Evolutionary conservation across 164 flowering plant species (phyloP).

Genomic region (Warburgia ugandensis): DNA sequence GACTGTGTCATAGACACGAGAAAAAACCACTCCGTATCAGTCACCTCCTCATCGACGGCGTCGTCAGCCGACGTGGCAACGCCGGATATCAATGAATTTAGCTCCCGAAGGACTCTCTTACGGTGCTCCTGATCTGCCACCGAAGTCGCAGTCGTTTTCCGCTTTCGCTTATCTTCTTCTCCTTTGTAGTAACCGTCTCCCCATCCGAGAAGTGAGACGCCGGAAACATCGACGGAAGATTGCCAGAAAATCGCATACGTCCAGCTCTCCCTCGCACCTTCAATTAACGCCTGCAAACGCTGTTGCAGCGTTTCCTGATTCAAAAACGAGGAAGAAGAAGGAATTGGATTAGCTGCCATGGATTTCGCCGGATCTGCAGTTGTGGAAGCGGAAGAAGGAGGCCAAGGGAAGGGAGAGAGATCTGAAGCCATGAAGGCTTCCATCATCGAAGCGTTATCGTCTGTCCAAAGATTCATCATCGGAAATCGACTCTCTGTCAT

Average conservation of each 20-base stretch:
- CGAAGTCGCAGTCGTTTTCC: conserved; percentile 20
- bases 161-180: conserved; percentile 39
- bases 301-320: conserved; percentile 77
- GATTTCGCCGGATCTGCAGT: conserved; percentile 3
- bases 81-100: conserved; percentile 70
- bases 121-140: conserved; percentile 67
- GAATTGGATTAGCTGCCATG: conserved; percentile 8
- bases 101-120: conserved; percentile 65
- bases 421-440: conserved; percentile 75
- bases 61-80: conserved; percentile 30
- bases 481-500: conserved; percentile 34
- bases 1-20: conserved; percentile 84
- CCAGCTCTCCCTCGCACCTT: conserved; percentile 68
- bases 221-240: conserved; percentile 42
- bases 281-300: conserved; percentile 69
- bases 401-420: conserved; percentile 39
- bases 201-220: conserved; percentile 55
- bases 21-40: conserved; percentile 95
- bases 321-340: conserved; percentile 14
- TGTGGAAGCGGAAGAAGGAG: conserved; percentile 27
- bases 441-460: conserved; percentile 69
- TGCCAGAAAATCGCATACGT: conserved; percentile 97
- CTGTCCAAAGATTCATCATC: conserved; percentile 70
- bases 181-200: conserved; percentile 94
- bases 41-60: conserved; percentile 74